Conservation (phyloP, 1,284 basidiomycete species). For the Cryptococcus wingfieldii region DNA sequence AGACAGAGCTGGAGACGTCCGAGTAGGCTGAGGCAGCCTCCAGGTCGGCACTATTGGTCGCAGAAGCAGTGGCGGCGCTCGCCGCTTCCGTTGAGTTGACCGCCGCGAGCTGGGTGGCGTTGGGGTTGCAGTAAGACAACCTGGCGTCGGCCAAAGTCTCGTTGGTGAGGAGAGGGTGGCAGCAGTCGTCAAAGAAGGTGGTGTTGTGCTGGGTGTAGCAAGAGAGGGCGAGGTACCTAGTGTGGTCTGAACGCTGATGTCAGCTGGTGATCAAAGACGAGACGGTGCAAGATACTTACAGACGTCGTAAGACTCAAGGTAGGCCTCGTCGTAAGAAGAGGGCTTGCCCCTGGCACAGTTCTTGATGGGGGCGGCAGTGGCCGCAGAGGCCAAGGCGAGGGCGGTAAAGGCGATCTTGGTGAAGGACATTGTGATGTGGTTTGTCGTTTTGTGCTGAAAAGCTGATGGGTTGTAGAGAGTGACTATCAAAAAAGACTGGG, state of each 20-base stretch:
- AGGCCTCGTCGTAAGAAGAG: constrained; percentile 30
- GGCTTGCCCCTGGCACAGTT: constrained; percentile 46
- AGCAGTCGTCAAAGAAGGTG: constrained; percentile 59
- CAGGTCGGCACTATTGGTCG: constrained; percentile 18
- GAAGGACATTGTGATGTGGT: constrained; percentile 13
- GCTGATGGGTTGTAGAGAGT: too few species aligned
- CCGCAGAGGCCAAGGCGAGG: constrained; percentile 49
- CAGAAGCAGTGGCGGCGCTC: constrained; percentile 25
- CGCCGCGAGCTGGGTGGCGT: constrained; percentile 24
- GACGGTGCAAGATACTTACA: constrained; percentile 40
- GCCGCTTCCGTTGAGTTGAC: constrained; percentile 22
- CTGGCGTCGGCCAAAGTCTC: constrained; percentile 55
- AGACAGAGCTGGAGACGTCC: constrained; percentile 15
- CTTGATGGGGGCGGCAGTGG: constrained; percentile 52
- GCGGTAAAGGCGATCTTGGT: constrained; percentile 53
- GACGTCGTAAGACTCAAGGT: constrained; percentile 55
- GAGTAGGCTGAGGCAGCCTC: constrained; percentile 13
- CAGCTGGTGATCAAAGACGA: constrained; percentile 2
- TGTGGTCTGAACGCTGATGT: constrained; percentile 52
- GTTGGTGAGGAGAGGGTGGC: constrained; percentile 54
- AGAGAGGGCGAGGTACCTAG: constrained; percentile 58
- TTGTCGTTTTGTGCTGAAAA: too few species aligned
- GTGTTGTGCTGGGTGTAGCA: constrained; percentile 59
- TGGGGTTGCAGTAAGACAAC: constrained; percentile 56
- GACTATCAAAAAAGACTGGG: too few species aligned